Evolutionary conservation across 257 asterid genomes (phyloP).

Genomic region (Salvia hispanica): DNA sequence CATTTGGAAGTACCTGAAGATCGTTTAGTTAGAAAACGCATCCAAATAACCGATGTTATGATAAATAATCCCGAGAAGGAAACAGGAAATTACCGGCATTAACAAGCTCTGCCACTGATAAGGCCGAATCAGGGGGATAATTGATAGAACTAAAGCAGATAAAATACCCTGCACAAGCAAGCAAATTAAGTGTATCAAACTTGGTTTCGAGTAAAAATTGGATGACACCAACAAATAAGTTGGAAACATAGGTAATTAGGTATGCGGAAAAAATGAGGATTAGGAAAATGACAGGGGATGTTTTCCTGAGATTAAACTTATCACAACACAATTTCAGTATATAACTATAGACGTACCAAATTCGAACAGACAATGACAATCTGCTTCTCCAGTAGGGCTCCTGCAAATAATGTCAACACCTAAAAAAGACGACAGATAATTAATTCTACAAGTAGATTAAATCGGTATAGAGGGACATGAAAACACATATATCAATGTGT

Average conservation of each 20-base stretch:
- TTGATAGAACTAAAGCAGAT: constrained; percentile 80
- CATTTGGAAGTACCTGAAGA: constrained; percentile 93
- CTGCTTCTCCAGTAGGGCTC: constrained; percentile 93
- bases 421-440: constrained; percentile 41
- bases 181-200: constrained; percentile 18
- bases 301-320: not conserved
- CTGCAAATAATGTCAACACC: constrained; percentile 86
- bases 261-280: not conserved
- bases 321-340: not conserved
- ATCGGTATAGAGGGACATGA: not conserved
- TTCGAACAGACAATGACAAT: constrained; percentile 80
- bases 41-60: constrained; percentile 21
- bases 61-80: constrained; percentile 17
- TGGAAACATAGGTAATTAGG: not conserved
- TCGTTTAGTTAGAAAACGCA: constrained; percentile 22
- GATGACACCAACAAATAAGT: not conserved
- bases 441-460: constrained; percentile 21
- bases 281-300: not conserved
- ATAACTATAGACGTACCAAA: constrained; percentile 54
- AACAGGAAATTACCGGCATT: constrained; percentile 76
- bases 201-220: constrained; percentile 6
- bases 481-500: constrained; percentile 17
- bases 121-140: constrained; percentile 95
- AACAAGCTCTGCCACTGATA: constrained; percentile 98
- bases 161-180: constrained; percentile 72